These are phyloP conservation scores for Pythium catenulatum DNA, from an alignment of 352 stramenopile genomes.

Conservation along the genomic window DNA sequence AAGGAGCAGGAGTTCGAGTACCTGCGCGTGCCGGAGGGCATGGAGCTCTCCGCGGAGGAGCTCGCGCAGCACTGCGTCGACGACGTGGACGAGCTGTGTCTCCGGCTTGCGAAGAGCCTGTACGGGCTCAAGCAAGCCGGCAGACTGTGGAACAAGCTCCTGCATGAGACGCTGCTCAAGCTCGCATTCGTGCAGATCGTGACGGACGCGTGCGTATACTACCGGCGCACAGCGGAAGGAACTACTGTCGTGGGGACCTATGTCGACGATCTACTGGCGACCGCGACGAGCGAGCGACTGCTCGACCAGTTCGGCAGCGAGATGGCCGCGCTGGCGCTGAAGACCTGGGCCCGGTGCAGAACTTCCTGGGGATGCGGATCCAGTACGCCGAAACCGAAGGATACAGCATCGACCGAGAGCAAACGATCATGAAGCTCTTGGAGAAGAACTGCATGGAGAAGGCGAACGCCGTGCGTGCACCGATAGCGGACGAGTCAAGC, in stretches of 20 bases:
- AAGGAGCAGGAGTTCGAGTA: constrained; percentile 43
- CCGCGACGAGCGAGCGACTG: not conserved
- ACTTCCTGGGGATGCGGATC: constrained; percentile 63
- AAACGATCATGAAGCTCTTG: constrained; percentile 49
- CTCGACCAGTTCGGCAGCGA: constrained; percentile 41
- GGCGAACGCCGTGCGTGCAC: constrained; percentile 39
- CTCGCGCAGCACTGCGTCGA: constrained; percentile 24
- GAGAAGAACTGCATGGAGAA: constrained; percentile 34
- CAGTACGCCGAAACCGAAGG: not conserved
- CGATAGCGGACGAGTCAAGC: constrained; percentile 24
- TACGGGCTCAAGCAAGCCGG: constrained; percentile 66
- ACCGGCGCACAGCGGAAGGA: not conserved
- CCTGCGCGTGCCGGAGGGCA: constrained; percentile 45
- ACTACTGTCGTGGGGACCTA: constrained; percentile 50
- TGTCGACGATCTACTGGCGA: constrained; percentile 66
- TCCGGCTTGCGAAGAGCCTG: constrained; percentile 50
- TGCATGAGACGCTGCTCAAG: constrained; percentile 46
- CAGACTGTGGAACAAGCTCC: constrained; percentile 57
- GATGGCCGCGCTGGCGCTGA: constrained; percentile 46
- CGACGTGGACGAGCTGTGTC: constrained; percentile 1
- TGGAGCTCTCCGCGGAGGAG: constrained; percentile 25
- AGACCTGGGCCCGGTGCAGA: constrained; percentile 54
- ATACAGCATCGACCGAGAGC: constrained; percentile 52
- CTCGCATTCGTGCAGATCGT: constrained; percentile 44
- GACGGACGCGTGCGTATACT: constrained; percentile 62